Base-by-base conservation (phyloP, 495 filamentous ascomycete genomes). In the Oleoguttula mirabilis region DNA sequence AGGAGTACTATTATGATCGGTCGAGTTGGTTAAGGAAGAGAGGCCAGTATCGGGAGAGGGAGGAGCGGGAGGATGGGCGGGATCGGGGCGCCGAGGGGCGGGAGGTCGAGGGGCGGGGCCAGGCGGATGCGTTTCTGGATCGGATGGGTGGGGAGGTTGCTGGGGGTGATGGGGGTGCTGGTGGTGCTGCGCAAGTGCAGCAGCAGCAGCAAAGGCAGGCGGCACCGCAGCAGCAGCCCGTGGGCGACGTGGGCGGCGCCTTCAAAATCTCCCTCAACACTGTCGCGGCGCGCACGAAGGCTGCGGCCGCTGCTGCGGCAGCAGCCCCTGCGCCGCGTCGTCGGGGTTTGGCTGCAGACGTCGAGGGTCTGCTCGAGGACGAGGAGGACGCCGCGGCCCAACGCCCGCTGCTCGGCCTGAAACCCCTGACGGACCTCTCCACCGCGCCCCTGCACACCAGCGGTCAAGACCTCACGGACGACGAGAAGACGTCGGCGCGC, bases 181-280 rank as follows among this genome's bases (percentile, higher is more conserved):
- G 65, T 34, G 15, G n/a, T 21, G 22, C n/a, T 21, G 39, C 10
- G 11, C 28, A 27, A 8, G 28, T 19, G 28, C n/a, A 17, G 10
- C n/a, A n/a, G n/a, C n/a, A n/a, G n/a, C n/a, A n/a, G n/a, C n/a
- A n/a, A n/a, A 7, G 25, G 5, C 11, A 25, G 14, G 19, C 19
- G 12, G 42, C 32, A 8, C 32, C 43, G 15, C 43, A 51, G 20
- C 66, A 77, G 48, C 67, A 72, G 23, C 76, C 79, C 7, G n/a
- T n/a, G n/a, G 48, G 59, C 0, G 63, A 68, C 25, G 84, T 88
- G 50, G 81, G 84, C 0, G 79, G 86, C 59, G 82, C 80, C 36
- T 93, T 98, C 75, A 95, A 92, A 64, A 71, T 98, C 23, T 92
- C 86, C 1, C 80, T 98, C 28, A 86, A 87, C 40, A 82, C 84